Base-by-base conservation (phyloP, 1,139 yeast species). In the Pichia sp. region DNA sequence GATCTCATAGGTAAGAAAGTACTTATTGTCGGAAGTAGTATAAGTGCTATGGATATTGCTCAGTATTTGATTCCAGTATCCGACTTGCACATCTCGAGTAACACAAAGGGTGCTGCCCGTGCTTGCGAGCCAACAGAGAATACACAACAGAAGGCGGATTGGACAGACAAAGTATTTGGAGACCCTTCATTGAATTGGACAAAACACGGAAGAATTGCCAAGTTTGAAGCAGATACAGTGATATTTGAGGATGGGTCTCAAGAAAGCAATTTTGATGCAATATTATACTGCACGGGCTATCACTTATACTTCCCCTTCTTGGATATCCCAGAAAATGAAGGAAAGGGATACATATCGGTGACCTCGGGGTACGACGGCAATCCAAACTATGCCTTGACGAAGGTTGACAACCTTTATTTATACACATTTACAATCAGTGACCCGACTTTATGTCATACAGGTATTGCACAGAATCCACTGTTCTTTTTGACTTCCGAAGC, bases 11-110 rank as follows among this genome's bases (percentile, higher is more conserved):
- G 58, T 39, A 62, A 70, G 46, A 65, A 64, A 22, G 71, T 71
- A 3, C 52, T 74, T 34, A 57, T 72, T 24, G 64, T 74, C 28
- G 80, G 79, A 5, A 69, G 72, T 2, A 63, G 72, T 34, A 57
- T 73, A 28, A 66, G 73, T 49, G 69, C 77, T 2, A 59, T 69
- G 22, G 76, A 74, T 49, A 50, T 72, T 9, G 53, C 71, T 13
- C 78, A 74, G 46, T 72, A 74, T 41, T 51, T 70, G 10, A 55
- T 60, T n/a, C 72, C 74, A 1, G 53, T 60, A 6, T 29, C 58
- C 60, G 39, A 36, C n/a, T 35, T 36, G n/a, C 32, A 33, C 30
- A 17, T 36, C 19, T 33, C 37, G 3, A 25, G 37, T 2, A 33
- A 37, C n/a, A 25, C 34, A 4, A 13, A 7, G 10, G n/a, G 15